Base-by-base conservation (phyloP, 805 yeast species). In the Limtongia smithiae region DNA sequence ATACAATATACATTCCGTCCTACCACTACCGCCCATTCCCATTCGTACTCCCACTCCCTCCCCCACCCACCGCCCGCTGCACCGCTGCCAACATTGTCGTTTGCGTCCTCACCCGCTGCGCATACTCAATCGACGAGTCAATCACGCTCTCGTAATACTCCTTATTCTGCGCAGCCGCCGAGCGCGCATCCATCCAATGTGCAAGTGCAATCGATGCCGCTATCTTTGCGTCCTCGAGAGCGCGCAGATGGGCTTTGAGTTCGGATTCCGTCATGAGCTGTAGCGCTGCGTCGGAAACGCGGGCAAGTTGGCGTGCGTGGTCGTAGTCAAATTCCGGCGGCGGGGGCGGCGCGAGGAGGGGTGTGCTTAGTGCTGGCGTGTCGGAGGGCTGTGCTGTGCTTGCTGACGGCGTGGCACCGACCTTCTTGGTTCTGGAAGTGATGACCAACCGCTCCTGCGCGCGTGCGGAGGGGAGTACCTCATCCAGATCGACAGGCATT, bases 61-160 rank as follows among this genome's bases (percentile, higher is more conserved):
- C 28, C 28, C 28, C 28, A 25, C 28, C 28, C 6, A 6, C 28
- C 18, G 44, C 17, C n/a, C 52, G 41, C 28, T 56, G 58, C 15
- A 54, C 21, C 17, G 57, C 60, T 2, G 59, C 62, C 37, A 37
- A 46, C 21, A 38, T 47, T 14, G 58, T 55, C 14, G 60, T 60
- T 21, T 91, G 55, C 39, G 28, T 72, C 59, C 85, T 77, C 43
- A 84, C 60, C 60, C 86, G 79, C 65, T 93, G 96, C 5, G 95
- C 85, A 64, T 90, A 89, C 6, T 95, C 97, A 14, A 90, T 85
- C 59, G 90, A 70, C 60, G 87, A 89, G 62, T 88, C 95, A 36
- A 93, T 89, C 58, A 93, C 95, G 2, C 83, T 76, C 59, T 91
- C 95, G 63, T 83, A 89, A 14, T 90, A 79, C 30, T 76, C 77